A percentile compares a stretch with the other conserved stretches of the same genome.
These are phyloP conservation scores for Leonotis leonurus DNA, from an alignment of 257 asterid genomes.

Conservation along the genomic window DNA sequence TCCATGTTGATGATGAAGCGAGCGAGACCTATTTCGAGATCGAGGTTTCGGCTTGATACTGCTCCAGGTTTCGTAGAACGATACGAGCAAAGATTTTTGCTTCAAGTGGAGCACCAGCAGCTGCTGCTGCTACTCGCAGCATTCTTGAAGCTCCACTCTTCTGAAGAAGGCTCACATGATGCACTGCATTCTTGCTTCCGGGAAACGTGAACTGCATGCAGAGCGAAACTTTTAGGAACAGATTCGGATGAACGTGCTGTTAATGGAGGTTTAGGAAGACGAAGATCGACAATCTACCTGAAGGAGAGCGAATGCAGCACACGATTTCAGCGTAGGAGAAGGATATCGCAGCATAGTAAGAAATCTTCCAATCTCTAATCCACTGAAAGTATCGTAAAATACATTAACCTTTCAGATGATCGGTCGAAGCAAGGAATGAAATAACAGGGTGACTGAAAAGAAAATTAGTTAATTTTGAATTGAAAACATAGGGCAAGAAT, in stretches of 20 bases:
- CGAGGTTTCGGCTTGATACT: slow-evolving; percentile 41
- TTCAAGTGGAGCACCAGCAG: slow-evolving; percentile 60
- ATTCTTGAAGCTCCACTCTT: slow-evolving; percentile 61
- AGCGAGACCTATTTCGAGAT: too few relatives aligned
- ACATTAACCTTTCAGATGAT: neutral
- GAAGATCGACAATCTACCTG: slow-evolving; percentile 39
- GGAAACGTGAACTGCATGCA: slow-evolving; percentile 64
- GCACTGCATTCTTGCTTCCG: slow-evolving; percentile 64
- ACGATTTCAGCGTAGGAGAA: slow-evolving; percentile 56
- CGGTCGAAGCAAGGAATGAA: neutral
- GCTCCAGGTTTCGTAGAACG: slow-evolving; percentile 75
- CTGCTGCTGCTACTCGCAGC: slow-evolving; percentile 68
- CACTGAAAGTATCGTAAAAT: too few relatives aligned
- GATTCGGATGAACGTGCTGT: too few relatives aligned
- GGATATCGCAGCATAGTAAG: slow-evolving; percentile 68
- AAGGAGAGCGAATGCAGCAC: slow-evolving; percentile 84
- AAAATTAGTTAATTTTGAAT: too few relatives aligned
- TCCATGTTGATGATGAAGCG: too few relatives aligned
- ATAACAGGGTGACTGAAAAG: neutral
- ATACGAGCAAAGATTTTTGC: slow-evolving; percentile 76
- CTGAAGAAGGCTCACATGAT: slow-evolving; percentile 63
- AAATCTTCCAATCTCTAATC: slow-evolving; percentile 76
- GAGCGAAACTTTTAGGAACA: neutral
- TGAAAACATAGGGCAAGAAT: too few relatives aligned
- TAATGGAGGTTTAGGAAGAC: too few relatives aligned